Base-by-base conservation (phyloP, 441 rosid genomes). In the Croton setiger region DNA sequence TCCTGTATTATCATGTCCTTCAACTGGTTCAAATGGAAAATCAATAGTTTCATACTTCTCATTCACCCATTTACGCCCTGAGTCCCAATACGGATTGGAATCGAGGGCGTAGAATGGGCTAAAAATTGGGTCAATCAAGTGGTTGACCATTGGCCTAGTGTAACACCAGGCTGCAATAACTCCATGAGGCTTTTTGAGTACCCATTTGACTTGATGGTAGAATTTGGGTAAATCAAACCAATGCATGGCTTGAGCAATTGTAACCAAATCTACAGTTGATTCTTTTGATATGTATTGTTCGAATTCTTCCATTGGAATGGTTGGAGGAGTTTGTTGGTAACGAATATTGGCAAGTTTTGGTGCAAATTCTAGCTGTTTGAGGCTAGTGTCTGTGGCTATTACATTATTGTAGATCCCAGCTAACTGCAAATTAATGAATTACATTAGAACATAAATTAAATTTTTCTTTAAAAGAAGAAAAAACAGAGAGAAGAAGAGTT, bases 111-210 rank as follows among this genome's bases (percentile, higher is more conserved):
- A 87, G 53, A 85, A 87, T 15, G 80, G 78, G 5, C 39, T 27
- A 70, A 89, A 81, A 20, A 86, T 82, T 1, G 80, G 37, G 68
- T 93, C 91, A 0, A 93, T 81, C 5, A 83, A 21, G 65, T 48
- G 57, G 65, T 86, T 81, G 48, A 92, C 78, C 75, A 83, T 76
- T 8, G 94, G 97, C n/a, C n/a, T n/a, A n/a, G 91, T 85, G 85
- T 93, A 93, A 86, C 97, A 93, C 93, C 98, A 91, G 0, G 96
- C 86, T 0, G 91, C 97, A 48, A 91, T 27, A 10, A 87, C 86
- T 0, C 98, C 98, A 20, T 86, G 4, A 17, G 97, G 98, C 67
- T 89, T 93, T 67, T 88, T 86, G 66, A 93, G 87, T 6, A 84
- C 86, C 79, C 79, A 76, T 73, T 83, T 85, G 64, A 82, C 94